Conservation (phyloP, 768 basidiomycete genomes). For the Auricularia sp. region DNA sequence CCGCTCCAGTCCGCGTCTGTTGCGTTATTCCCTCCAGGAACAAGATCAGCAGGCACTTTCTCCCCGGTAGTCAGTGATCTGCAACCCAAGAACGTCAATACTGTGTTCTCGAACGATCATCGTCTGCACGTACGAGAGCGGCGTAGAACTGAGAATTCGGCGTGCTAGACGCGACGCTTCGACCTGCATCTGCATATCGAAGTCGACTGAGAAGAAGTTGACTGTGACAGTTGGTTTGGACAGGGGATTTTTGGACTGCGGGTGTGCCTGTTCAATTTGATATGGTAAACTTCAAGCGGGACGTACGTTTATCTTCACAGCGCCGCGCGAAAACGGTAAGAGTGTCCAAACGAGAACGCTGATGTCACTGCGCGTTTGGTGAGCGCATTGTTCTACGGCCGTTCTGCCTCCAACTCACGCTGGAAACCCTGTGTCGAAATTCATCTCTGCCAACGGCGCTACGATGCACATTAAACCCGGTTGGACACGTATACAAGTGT, state of each 20-base stretch:
- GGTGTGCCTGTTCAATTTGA: neutral
- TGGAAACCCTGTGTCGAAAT: slow-evolving; percentile 38
- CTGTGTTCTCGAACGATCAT: neutral
- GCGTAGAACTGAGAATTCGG: slow-evolving; percentile 30
- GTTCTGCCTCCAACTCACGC: slow-evolving; percentile 24
- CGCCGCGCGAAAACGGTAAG: slow-evolving; percentile 46
- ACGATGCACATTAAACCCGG: neutral
- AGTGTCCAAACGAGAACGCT: slow-evolving; percentile 46
- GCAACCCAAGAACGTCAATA: neutral
- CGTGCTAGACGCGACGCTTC: slow-evolving; percentile 38
- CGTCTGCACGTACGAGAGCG: slow-evolving; percentile 27
- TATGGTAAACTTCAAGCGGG: neutral
- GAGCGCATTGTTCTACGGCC: neutral
- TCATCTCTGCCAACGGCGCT: slow-evolving; percentile 42
- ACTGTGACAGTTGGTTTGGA: slow-evolving; percentile 35
- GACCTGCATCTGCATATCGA: slow-evolving; percentile 42
- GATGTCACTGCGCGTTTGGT: slow-evolving; percentile 22
- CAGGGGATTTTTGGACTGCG: slow-evolving; percentile 39
- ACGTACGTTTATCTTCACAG: slow-evolving; percentile 35
- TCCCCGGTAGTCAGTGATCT: slow-evolving; percentile 34
- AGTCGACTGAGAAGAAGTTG: slow-evolving; percentile 41
- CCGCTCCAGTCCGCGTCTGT: slow-evolving; percentile 35
- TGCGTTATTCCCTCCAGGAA: slow-evolving; percentile 32
- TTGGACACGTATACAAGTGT: no score
- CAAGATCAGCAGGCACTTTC: slow-evolving; percentile 32